Conservation (phyloP, 805 yeast species). For the Saturnispora besseyi region DNA sequence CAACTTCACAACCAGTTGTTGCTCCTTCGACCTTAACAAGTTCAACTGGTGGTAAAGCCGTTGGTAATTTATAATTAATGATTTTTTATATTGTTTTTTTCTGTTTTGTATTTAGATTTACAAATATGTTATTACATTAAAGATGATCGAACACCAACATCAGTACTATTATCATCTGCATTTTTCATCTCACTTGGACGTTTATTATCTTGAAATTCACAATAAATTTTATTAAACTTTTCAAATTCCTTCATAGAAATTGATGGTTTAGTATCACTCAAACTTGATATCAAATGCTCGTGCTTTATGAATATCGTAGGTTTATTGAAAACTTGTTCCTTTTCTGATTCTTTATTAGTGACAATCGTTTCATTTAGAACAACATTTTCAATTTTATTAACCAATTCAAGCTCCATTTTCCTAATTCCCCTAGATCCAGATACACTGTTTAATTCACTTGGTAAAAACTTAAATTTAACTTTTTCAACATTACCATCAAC, state of each 20-base stretch:
- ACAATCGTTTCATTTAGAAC: constrained; percentile 20
- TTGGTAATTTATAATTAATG: not conserved
- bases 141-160: constrained; percentile 79
- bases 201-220: constrained; percentile 50
- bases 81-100: not conserved
- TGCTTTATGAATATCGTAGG: constrained; percentile 38
- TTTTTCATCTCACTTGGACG: constrained; percentile 85
- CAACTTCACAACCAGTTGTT: constrained; percentile 10
- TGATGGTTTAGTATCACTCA: constrained; percentile 79
- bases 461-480: constrained; percentile 19
- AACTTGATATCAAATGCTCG: constrained; percentile 51
- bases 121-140: constrained; percentile 41
- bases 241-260: constrained; percentile 63
- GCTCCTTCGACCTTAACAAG: constrained; percentile 14
- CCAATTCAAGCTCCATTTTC: constrained; percentile 17
- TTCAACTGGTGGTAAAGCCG: constrained; percentile 23
- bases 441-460: not conserved
- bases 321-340: constrained; percentile 22
- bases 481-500: constrained; percentile 2
- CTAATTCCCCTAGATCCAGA: constrained; percentile 10
- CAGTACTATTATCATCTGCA: constrained; percentile 62
- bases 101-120: not conserved
- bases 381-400: constrained; percentile 14
- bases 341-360: constrained; percentile 35
- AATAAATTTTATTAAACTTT: constrained; percentile 57